Percentiles rank a stretch among this genome's conserved stretches.
These are phyloP conservation scores for Coemansia sp. DNA, from an alignment of 192 early-diverging fungal genomes.

Conservation along the genomic window DNA sequence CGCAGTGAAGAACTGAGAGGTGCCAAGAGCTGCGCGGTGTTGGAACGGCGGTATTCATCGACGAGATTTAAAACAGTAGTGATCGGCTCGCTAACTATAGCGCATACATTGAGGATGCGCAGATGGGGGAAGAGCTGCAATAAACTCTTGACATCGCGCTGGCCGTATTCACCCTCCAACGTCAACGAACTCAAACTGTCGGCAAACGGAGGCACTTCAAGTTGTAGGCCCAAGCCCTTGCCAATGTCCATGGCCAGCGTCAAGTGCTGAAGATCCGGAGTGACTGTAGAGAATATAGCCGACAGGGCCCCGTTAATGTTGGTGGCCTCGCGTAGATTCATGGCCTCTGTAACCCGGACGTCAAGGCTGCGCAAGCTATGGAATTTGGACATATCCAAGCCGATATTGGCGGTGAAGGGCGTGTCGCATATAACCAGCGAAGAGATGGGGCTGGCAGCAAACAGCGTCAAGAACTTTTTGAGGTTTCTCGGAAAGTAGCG, in stretches of 20 bases:
- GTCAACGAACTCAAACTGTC: background rate
- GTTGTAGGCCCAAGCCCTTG: background rate
- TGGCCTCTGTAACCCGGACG: constrained; percentile 7
- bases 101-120: background rate
- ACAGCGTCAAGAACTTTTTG: background rate
- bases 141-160: background rate
- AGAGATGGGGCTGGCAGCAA: constrained; percentile 10
- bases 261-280: background rate
- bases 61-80: background rate
- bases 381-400: constrained; percentile 5
- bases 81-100: background rate
- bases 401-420: background rate
- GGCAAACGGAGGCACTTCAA: background rate
- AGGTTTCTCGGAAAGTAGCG: background rate
- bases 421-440: constrained; percentile 14
- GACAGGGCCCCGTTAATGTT: background rate
- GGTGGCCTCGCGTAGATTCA: background rate
- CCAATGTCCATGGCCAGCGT: constrained; percentile 3
- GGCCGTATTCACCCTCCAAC: background rate
- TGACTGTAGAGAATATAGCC: background rate
- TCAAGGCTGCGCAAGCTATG: background rate
- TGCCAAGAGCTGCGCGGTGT: background rate
- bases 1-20: background rate
- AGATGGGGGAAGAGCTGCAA: constrained; percentile 5
- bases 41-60: background rate